phyloP scores from a whole-genome alignment of 768 basidiomycete genomes.

The Boletus eberwhitei region DNA sequence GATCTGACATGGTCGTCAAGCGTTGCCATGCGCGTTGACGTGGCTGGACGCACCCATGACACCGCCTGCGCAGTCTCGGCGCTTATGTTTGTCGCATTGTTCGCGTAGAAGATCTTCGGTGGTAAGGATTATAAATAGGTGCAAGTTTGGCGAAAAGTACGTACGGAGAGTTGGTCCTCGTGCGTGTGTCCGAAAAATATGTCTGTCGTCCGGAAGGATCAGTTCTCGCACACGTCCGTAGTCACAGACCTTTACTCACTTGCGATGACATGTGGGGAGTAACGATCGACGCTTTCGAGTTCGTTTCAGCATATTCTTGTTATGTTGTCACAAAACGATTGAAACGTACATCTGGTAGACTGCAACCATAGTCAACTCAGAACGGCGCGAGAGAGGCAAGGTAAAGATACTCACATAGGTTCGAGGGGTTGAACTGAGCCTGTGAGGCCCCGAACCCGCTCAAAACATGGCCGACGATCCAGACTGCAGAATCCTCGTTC shows the following conservation, averaged over 20 bases:
- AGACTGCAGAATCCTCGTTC: slow-evolving; percentile 29
- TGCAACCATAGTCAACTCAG: slow-evolving; percentile 7
- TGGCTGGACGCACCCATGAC: slow-evolving; percentile 39
- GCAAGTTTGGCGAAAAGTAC: background rate
- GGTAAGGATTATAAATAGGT: background rate
- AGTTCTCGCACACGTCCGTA: background rate
- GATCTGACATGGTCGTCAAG: slow-evolving; percentile 5
- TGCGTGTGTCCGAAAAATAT: slow-evolving; percentile 75
- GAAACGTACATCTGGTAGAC: slow-evolving; percentile 45
- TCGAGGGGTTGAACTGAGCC: slow-evolving; percentile 39
- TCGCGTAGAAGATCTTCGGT: slow-evolving; percentile 61
- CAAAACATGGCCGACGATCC: slow-evolving; percentile 50
- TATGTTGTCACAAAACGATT: no score
- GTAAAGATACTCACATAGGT: slow-evolving; percentile 37
- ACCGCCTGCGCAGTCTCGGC: slow-evolving; percentile 51
- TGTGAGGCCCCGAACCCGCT: slow-evolving; percentile 46
- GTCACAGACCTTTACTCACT: slow-evolving; percentile 28
- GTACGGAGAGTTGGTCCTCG: slow-evolving; percentile 62
- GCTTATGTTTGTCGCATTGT: slow-evolving; percentile 60
- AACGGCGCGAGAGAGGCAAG: background rate
- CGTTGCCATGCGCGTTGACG: background rate
- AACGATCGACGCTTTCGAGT: slow-evolving; percentile 39
- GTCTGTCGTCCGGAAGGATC: slow-evolving; percentile 31
- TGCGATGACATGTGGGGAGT: slow-evolving; percentile 46
- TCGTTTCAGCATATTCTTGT: background rate